phyloP scores from a whole-genome alignment of 257 asterid genomes.

The Forsythia suspensa region DNA sequence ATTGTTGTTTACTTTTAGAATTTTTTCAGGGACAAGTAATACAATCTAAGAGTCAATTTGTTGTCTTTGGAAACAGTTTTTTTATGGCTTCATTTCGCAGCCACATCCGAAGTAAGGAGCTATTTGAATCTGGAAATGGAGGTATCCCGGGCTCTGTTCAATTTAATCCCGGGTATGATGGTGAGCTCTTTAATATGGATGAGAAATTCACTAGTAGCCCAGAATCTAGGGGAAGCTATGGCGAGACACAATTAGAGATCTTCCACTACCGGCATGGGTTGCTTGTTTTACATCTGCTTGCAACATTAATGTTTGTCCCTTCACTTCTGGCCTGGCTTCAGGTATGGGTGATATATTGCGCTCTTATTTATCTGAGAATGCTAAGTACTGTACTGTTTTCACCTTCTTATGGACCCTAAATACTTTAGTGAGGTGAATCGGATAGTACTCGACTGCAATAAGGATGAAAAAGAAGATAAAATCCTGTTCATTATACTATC shows the following conservation, averaged over 20 bases:
- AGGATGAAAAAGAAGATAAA: not conserved
- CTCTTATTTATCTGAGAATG: constrained; percentile 1
- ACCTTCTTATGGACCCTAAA: not conserved
- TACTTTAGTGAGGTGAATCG: not conserved
- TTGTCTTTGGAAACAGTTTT: constrained; percentile 63
- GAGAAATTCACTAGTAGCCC: constrained; percentile 52
- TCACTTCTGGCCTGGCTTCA: constrained; percentile 90
- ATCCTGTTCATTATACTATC: not conserved
- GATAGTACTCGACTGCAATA: not conserved
- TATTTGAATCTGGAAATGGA: constrained; percentile 41
- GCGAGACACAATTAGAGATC: constrained; percentile 78
- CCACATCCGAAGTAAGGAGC: constrained; percentile 57
- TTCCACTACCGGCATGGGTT: constrained; percentile 89
- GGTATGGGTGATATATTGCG: constrained; percentile 41
- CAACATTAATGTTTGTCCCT: constrained; percentile 78
- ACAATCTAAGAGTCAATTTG: constrained; percentile 36
- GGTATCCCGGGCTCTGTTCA: constrained; percentile 29
- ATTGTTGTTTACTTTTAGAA: not conserved
- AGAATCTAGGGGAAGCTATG: constrained; percentile 63
- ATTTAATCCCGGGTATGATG: constrained; percentile 37
- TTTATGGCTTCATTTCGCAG: constrained; percentile 87
- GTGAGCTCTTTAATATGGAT: constrained; percentile 35
- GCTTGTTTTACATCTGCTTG: constrained; percentile 77
- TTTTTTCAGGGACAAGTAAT: constrained; percentile 8
- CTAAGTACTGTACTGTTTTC: not conserved